These are phyloP conservation scores for Echria macrotheca DNA, from an alignment of 495 filamentous ascomycete species.

Conservation along the genomic window DNA sequence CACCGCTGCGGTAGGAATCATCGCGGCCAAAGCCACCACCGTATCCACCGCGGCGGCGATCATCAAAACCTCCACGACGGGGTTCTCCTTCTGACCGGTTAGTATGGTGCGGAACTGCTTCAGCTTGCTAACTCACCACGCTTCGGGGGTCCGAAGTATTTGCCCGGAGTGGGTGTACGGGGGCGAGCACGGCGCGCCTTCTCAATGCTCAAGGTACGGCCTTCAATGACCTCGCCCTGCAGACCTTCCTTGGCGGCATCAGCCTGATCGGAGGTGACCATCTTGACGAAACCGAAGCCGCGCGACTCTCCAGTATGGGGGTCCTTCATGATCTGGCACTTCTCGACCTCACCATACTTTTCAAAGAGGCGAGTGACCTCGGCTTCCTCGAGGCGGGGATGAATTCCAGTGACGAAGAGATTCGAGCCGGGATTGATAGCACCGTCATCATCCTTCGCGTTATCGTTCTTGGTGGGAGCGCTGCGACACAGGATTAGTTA, in stretches of 20 bases:
- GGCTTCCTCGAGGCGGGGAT: conserved; percentile 83
- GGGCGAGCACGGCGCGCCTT: conserved; percentile 94
- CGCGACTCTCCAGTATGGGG: conserved; percentile 97
- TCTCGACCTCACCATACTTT: conserved; percentile 97
- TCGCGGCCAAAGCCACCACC: conserved; percentile 36
- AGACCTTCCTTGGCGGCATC: conserved; percentile 95
- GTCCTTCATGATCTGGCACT: conserved; percentile 99
- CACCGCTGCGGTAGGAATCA: conserved; percentile 40
- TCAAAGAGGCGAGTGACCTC: conserved; percentile 94
- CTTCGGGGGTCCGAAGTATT: conserved; percentile 99
- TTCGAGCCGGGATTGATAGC: conserved; percentile 91
- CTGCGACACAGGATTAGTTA: conserved; percentile 16
- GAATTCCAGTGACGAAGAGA: conserved; percentile 97
- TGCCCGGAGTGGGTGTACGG: conserved; percentile 93
- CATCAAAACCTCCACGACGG: conserved; percentile 24
- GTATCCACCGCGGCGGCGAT: conserved; percentile 19
- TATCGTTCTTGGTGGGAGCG: conserved; percentile 24
- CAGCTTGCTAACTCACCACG: conserved; percentile 82
- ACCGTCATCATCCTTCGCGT: conserved; percentile 65
- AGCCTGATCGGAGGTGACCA: conserved; percentile 87
- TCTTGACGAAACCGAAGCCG: conserved; percentile 99
- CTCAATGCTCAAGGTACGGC: conserved; percentile 95
- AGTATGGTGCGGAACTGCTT: too few relatives aligned
- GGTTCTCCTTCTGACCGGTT: too few relatives aligned
- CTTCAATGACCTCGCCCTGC: conserved; percentile 92